Percentiles rank a stretch among this genome's conserved stretches.
phyloP scores from a whole-genome alignment of 176 grass and related monocot genomes.

The Pontederia paniculata region DNA sequence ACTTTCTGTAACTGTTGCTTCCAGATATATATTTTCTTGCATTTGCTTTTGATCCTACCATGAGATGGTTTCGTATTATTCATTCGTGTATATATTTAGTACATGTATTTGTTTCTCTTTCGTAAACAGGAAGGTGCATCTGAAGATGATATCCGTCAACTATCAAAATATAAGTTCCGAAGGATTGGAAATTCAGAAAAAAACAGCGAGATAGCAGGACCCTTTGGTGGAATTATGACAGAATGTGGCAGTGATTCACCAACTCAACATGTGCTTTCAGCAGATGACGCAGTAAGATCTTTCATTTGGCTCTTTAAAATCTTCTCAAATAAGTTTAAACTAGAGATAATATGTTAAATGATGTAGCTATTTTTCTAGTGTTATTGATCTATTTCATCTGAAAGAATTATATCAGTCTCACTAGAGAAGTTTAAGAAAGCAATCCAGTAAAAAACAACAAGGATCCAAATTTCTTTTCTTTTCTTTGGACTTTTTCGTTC shows the following conservation, averaged over 20 bases:
- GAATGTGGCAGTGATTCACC: slow-evolving; percentile 59
- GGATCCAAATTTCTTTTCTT: too few relatives aligned
- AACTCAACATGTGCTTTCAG: slow-evolving; percentile 56
- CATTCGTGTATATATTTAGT: neutral
- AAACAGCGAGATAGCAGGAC: slow-evolving; percentile 30
- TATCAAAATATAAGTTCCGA: slow-evolving; percentile 65
- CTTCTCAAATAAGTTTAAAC: neutral
- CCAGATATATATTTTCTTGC: too few relatives aligned
- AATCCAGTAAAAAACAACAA: too few relatives aligned
- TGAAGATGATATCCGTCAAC: slow-evolving; percentile 61
- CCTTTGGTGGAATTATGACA: slow-evolving; percentile 57
- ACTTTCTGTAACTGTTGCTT: too few relatives aligned
- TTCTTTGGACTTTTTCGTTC: too few relatives aligned
- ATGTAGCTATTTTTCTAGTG: neutral
- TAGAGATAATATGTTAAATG: neutral
- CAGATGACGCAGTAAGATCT: slow-evolving; percentile 70
- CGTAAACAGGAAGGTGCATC: slow-evolving; percentile 67
- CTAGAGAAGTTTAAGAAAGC: too few relatives aligned
- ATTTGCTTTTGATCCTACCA: too few relatives aligned
- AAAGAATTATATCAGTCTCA: too few relatives aligned
- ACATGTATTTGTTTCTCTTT: slow-evolving; percentile 12
- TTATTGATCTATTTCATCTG: too few relatives aligned
- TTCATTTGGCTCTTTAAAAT: too few relatives aligned
- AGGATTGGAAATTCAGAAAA: slow-evolving; percentile 50
- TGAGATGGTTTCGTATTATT: too few relatives aligned